phyloP scores from a whole-genome alignment of 192 early-diverging fungal species.

The Helicostylum pulchrum region DNA sequence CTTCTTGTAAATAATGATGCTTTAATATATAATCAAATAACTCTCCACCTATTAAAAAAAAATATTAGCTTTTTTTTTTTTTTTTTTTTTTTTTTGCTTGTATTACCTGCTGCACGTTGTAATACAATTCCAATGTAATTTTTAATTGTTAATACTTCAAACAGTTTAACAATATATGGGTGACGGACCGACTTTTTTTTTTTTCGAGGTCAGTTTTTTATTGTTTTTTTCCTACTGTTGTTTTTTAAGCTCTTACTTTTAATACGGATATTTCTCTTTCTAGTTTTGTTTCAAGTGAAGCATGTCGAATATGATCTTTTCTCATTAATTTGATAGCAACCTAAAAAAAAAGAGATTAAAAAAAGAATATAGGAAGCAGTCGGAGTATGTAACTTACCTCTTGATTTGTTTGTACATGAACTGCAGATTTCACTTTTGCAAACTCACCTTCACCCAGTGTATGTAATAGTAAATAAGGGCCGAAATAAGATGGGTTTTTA shows the following conservation, averaged over 20 bases:
- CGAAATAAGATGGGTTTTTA: conserved; percentile 62
- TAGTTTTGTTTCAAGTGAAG: conserved; percentile 78
- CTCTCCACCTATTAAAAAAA: conserved; percentile 58
- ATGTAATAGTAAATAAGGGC: conserved; percentile 91
- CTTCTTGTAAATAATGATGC: conserved; percentile 82
- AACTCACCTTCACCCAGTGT: conserved; percentile 98
- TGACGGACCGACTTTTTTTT: conserved; percentile 71
- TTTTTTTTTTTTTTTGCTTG: neutral
- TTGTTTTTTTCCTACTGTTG: neutral
- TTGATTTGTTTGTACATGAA: conserved; percentile 71
- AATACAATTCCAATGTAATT: conserved; percentile 92
- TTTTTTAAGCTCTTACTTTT: conserved; percentile 61
- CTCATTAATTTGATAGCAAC: conserved; percentile 95
- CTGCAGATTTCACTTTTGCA: conserved; percentile 94
- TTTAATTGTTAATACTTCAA: conserved; percentile 60
- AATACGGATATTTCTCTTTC: conserved; percentile 91
- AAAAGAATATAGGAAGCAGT: neutral
- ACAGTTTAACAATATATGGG: conserved; percentile 84
- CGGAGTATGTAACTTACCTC: conserved; percentile 46
- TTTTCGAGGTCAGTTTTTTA: neutral
- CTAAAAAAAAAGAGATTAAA: conserved; percentile 34
- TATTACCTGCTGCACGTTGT: conserved; percentile 82
- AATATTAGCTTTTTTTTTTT: neutral
- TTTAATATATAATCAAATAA: conserved; percentile 95
- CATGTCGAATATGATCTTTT: conserved; percentile 79